Evolutionary conservation across 1,284 basidiomycete species (phyloP).

Genomic region (Leccinum griseonigrum): DNA sequence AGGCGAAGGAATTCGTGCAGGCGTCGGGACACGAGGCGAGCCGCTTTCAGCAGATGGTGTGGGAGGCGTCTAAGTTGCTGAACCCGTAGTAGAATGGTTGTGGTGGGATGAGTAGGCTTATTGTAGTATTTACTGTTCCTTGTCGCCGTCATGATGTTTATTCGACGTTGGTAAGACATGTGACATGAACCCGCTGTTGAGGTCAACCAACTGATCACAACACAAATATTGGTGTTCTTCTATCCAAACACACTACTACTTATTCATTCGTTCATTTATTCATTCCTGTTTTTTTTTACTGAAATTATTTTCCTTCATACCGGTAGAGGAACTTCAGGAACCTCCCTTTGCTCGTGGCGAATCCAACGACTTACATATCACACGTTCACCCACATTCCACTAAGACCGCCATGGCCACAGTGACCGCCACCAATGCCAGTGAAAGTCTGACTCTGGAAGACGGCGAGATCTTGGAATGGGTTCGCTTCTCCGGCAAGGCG

Average conservation of each 20-base stretch:
- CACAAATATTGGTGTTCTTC: too few species aligned
- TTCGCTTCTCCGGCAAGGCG: too few species aligned
- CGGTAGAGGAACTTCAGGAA: neutral
- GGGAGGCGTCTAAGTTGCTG: conserved; percentile 14
- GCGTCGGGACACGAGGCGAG: neutral
- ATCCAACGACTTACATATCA: neutral
- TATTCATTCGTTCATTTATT: neutral
- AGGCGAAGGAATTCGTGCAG: conserved; percentile 35
- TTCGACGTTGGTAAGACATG: neutral
- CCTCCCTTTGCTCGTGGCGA: neutral
- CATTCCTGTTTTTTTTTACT: neutral
- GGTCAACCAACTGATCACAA: too few species aligned
- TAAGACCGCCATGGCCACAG: neutral
- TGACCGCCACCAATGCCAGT: neutral
- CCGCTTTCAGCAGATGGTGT: conserved; percentile 24
- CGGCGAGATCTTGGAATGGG: too few species aligned
- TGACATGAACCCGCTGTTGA: too few species aligned
- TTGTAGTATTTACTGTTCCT: neutral
- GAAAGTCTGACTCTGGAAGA: neutral
- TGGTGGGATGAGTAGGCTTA: neutral
- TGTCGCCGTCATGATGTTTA: neutral
- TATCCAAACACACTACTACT: too few species aligned
- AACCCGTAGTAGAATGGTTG: neutral
- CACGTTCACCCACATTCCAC: too few species aligned
- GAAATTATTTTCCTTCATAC: neutral